These are phyloP conservation scores for Ustilago trichophora DNA, from an alignment of 1,284 basidiomycete species.

Conservation along the genomic window DNA sequence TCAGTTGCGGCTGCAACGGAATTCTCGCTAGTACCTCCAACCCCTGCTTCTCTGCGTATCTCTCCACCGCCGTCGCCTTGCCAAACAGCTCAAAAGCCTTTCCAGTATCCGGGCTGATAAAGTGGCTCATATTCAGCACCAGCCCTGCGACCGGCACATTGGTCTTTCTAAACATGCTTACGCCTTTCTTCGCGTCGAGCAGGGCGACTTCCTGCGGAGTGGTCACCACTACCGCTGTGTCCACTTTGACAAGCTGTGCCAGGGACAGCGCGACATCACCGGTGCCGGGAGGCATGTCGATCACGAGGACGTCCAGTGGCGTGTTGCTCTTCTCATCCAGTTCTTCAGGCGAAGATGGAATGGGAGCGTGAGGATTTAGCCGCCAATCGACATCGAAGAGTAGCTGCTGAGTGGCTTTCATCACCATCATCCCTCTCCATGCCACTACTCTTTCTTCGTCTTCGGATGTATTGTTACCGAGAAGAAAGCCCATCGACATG, in stretches of 20 bases:
- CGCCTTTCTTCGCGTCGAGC: slow-evolving; percentile 89
- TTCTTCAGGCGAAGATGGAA: slow-evolving; percentile 1
- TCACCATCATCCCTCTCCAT: slow-evolving; percentile 98
- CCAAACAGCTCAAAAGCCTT: slow-evolving; percentile 83
- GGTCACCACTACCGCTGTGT: slow-evolving; percentile 72
- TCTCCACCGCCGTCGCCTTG: slow-evolving; percentile 74
- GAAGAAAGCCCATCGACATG: slow-evolving; percentile 93
- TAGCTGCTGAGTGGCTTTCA: slow-evolving; percentile 96
- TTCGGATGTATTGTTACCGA: slow-evolving; percentile 47
- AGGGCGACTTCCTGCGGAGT: slow-evolving; percentile 96
- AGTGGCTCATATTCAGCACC: slow-evolving; percentile 89
- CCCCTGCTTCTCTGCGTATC: slow-evolving; percentile 73
- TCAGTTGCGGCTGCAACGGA: slow-evolving; percentile 82
- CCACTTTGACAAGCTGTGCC: slow-evolving; percentile 79
- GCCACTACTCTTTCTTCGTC: slow-evolving; percentile 71
- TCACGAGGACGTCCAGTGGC: slow-evolving; percentile 81
- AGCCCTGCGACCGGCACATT: slow-evolving; percentile 87
- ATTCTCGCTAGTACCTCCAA: slow-evolving; percentile 82
- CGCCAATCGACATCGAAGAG: slow-evolving; percentile 96
- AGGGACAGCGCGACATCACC: slow-evolving; percentile 94
- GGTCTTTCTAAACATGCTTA: slow-evolving; percentile 91
- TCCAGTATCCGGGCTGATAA: slow-evolving; percentile 80
- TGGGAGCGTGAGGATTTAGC: slow-evolving; percentile 18
- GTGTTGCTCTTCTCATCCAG: slow-evolving; percentile 10
- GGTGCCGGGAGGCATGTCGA: slow-evolving; percentile 98